Base-by-base conservation (phyloP, 768 basidiomycete genomes). In the Coprinopsis strossmayeri region DNA sequence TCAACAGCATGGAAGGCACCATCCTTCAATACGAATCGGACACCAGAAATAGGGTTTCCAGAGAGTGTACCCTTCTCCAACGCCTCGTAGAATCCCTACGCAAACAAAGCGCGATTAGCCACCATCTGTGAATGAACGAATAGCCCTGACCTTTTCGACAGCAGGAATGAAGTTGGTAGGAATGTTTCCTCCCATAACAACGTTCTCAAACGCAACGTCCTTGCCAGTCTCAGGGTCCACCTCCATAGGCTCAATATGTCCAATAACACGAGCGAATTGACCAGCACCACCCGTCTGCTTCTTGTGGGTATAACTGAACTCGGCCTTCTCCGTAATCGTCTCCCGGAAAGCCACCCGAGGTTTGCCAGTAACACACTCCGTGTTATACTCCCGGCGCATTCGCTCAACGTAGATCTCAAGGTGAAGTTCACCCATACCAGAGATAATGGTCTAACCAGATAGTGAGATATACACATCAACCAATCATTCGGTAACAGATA, bases 331-430 rank as follows among this genome's bases (percentile, higher is more conserved):
- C 1, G 88, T 87, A 61, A 97, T 82, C 1, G 96, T 93, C 70
- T 99, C 96, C 38, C 95, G 82, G 77, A 91, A 99, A 2, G 93
- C 93, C 40, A 99, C 96, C 18, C 87, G 87, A 11, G 96, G 96
- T 65, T 93, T 94, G 51, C 95, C 95, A 5, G 95, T 97, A 13
- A 82, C 76, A 60, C 92, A 96, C 35, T 90, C 83, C 17, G 92
- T 90, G 48, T 88, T 89, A 68, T 99, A 99, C 68, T 99, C 96
- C 45, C 96, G 88, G 57, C 83, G 85, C 93, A 99, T 97, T 34
- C 96, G 91, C 64, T 99, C 96, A 52, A 97, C 93, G 68, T 99
- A 98, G 61, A 99, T 95, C 61, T 99, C 96, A 20, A 99, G 79
- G 63, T 99, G 96, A 15, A 99, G 80, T 65, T 99, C 96, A 21